Base-by-base conservation (phyloP, 345 rosid species). In the Lepidium sativum region DNA sequence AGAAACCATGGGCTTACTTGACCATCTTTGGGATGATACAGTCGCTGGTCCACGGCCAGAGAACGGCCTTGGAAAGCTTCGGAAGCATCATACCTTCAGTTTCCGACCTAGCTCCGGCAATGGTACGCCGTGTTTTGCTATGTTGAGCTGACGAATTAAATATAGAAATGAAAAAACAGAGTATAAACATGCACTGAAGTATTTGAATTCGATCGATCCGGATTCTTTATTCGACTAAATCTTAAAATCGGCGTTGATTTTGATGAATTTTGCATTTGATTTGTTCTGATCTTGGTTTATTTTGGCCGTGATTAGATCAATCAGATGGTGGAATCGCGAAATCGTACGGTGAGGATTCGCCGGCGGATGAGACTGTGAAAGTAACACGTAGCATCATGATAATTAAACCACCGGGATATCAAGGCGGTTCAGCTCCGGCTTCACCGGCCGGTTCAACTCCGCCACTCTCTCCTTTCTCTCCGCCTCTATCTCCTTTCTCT, bases 21-120 rank as follows among this genome's bases (percentile, higher is more conserved):
- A 94, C 57, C 92, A 94, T 67, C 79, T 94, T 13, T 94, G 99
- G 99, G 99, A 94, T 63, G 99, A 94, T 67, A 90, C 96, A 67
- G 92, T 90, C 58, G 99, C 99, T 61, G 99, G 99, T 20, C 97
- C 99, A 1, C 79, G 68, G 49, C 99, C 99, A 6, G 97, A 94
- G 14, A 81, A 66, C 80, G 99, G 97, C 71, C 96, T 91, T 71
- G 95, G 99, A 60, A 86, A 80, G 87, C 99, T 94, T 51, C 86
- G 92, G 65, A 94, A 86, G 79, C 81, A 81, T 33, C 69, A 79
- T 57, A 79, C 82, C 69, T 79, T 82, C 75, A 70, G 78, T 74
- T 67, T 75, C 85, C 84, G 84, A 41, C 61, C 96, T 23, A 80
- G 40, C 82, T 69, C 89, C 84, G 81, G 80, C 82, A 94, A 84